Evolutionary conservation across 2,329 filamentous ascomycete species (phyloP).

Genomic region (Colletotrichum truncatum): DNA sequence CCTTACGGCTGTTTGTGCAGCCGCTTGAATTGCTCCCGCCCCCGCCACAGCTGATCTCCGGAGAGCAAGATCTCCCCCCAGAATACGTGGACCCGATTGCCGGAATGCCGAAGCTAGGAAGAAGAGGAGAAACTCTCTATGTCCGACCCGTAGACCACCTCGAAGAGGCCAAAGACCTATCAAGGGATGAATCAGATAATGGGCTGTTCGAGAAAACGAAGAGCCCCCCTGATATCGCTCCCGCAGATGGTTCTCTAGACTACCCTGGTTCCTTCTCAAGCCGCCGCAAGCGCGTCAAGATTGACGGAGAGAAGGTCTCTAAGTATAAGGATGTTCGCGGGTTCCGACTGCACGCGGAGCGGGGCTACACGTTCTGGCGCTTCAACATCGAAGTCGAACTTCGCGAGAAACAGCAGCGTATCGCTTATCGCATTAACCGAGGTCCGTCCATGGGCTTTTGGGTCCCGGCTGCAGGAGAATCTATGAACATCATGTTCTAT

Average conservation of each 20-base stretch:
- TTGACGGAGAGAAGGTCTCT: slow-evolving; percentile 83
- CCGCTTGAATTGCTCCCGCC: slow-evolving; percentile 84
- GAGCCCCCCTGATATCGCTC: slow-evolving; percentile 58
- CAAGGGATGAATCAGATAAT: slow-evolving; percentile 79
- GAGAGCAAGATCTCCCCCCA: slow-evolving; percentile 72
- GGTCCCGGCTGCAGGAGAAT: slow-evolving; percentile 84
- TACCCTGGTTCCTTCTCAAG: slow-evolving; percentile 62
- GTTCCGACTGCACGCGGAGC: slow-evolving; percentile 83
- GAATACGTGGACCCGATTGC: slow-evolving; percentile 92
- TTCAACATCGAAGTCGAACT: slow-evolving; percentile 97
- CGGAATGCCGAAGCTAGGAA: slow-evolving; percentile 85
- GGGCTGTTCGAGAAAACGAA: slow-evolving; percentile 81
- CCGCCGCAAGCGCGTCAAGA: slow-evolving; percentile 59
- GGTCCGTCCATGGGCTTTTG: slow-evolving; percentile 92
- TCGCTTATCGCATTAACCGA: slow-evolving; percentile 95
- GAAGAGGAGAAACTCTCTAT: slow-evolving; percentile 86
- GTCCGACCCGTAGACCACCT: slow-evolving; percentile 90
- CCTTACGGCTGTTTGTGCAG: slow-evolving; percentile 85
- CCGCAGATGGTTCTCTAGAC: slow-evolving; percentile 54
- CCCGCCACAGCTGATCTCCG: slow-evolving; percentile 74
- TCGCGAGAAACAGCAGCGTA: slow-evolving; percentile 77
- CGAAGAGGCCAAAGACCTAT: slow-evolving; percentile 81
- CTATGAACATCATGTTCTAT: slow-evolving; percentile 99
- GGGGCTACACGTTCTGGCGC: slow-evolving; percentile 94
- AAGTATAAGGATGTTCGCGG: slow-evolving; percentile 87